Percentiles rank a stretch among this genome's conserved stretches.
Evolutionary conservation across 805 yeast genomes (phyloP).

Genomic region (Metschnikowia matae): DNA sequence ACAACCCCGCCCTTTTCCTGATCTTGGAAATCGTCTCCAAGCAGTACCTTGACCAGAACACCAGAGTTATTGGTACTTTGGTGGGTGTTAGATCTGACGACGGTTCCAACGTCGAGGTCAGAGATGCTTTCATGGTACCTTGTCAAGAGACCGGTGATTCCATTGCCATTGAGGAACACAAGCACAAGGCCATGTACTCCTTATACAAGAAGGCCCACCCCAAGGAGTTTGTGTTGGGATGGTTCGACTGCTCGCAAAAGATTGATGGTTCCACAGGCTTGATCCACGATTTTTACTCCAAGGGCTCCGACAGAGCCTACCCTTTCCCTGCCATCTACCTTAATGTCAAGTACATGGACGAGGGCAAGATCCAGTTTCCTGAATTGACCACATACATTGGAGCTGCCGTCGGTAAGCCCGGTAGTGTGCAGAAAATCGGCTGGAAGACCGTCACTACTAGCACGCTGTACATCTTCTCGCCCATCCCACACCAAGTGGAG

Average conservation of each 20-base stretch:
- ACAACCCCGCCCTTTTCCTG: constrained; percentile 70
- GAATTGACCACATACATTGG: constrained; percentile 67
- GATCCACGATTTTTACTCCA: constrained; percentile 75
- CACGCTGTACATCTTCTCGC: constrained; percentile 62
- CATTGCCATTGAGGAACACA: constrained; percentile 71
- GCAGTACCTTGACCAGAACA: constrained; percentile 37
- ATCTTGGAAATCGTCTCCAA: constrained; percentile 68
- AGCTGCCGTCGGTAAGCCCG: constrained; percentile 61
- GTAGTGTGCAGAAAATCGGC: constrained; percentile 32
- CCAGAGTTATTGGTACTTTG: constrained; percentile 76
- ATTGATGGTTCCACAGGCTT: constrained; percentile 71
- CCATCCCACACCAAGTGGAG: constrained; percentile 62
- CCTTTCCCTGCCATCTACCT: constrained; percentile 79
- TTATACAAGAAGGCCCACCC: constrained; percentile 76
- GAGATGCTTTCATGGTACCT: constrained; percentile 78
- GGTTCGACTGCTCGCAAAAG: constrained; percentile 66
- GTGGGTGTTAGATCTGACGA: constrained; percentile 81
- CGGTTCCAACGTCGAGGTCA: constrained; percentile 67
- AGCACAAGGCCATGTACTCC: constrained; percentile 65
- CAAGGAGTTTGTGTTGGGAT: constrained; percentile 73
- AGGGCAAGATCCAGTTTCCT: constrained; percentile 48
- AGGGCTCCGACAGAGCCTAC: constrained; percentile 62
- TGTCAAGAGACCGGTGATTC: constrained; percentile 71
- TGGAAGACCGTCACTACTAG: constrained; percentile 35
- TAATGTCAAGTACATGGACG: constrained; percentile 59